These are phyloP conservation scores for Candida suzukii DNA, from an alignment of 805 yeast species.

Conservation along the genomic window DNA sequence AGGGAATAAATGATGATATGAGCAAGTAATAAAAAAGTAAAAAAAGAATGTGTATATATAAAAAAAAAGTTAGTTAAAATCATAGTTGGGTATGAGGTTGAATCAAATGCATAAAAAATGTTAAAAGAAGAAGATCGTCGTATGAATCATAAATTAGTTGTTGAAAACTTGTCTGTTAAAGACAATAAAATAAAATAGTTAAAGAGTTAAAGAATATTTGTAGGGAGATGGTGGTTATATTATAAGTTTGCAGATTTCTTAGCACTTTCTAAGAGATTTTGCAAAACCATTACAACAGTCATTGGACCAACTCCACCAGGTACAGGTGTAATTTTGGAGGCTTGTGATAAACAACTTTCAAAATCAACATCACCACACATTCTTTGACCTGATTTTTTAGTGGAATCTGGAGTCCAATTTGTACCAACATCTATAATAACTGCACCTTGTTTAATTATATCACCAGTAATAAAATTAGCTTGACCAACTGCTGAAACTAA, in stretches of 20 bases:
- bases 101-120: background rate
- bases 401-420: slow-evolving; percentile 72
- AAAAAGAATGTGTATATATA: background rate
- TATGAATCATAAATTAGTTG: background rate
- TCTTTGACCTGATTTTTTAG: slow-evolving; percentile 70
- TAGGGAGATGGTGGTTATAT: background rate
- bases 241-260: slow-evolving; percentile 16
- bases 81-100: background rate
- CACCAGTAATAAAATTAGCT: slow-evolving; percentile 79
- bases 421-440: slow-evolving; percentile 94
- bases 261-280: slow-evolving; percentile 79
- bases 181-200: background rate
- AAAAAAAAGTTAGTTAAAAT: background rate
- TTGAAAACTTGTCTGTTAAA: slow-evolving; percentile 1
- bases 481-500: slow-evolving; percentile 90
- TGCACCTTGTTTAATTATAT: slow-evolving; percentile 79
- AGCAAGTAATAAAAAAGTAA: background rate
- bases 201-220: background rate
- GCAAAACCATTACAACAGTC: slow-evolving; percentile 95
- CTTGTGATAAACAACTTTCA: slow-evolving; percentile 53
- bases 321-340: slow-evolving; percentile 82
- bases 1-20: background rate
- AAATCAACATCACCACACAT: slow-evolving; percentile 96
- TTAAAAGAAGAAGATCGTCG: too few relatives aligned
- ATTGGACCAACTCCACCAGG: slow-evolving; percentile 99